These are phyloP conservation scores for Tritrichomonas musculus DNA, from an alignment of 208 protist species.

Conservation along the genomic window DNA sequence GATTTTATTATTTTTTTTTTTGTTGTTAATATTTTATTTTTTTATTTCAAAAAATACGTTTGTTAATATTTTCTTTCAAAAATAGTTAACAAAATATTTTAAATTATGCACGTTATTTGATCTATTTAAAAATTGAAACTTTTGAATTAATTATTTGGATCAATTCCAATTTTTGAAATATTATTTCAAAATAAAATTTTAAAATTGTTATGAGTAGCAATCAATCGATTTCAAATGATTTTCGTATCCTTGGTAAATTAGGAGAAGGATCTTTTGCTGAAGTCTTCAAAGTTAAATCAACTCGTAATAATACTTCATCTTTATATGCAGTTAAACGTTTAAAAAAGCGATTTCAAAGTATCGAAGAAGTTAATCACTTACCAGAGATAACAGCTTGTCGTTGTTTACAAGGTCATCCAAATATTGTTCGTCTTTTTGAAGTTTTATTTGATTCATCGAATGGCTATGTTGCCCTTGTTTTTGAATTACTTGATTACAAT, in stretches of 20 bases:
- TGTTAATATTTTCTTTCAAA: no score
- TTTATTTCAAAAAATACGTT: no score
- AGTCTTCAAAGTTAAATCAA: not conserved
- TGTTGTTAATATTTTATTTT: no score
- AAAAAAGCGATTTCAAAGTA: not conserved
- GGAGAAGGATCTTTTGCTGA: conserved; percentile 23
- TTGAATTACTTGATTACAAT: conserved; percentile 89
- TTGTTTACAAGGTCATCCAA: conserved; percentile 72
- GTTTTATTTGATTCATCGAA: conserved; percentile 67
- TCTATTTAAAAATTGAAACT: no score
- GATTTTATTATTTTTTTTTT: no score
- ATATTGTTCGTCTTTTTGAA: conserved; percentile 84
- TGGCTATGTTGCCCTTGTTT: conserved; percentile 62
- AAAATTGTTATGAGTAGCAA: no score
- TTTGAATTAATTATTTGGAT: no score
- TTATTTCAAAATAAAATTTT: no score
- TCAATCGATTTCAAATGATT: not conserved
- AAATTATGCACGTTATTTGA: no score
- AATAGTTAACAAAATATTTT: no score
- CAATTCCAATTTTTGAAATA: no score
- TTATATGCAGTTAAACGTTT: not conserved
- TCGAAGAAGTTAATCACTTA: conserved; percentile 73
- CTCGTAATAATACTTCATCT: not conserved
- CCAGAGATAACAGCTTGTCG: conserved; percentile 87
- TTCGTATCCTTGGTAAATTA: not conserved